These are phyloP conservation scores for Aspergillus unguis DNA, from an alignment of 2,329 filamentous ascomycete genomes.

Conservation along the genomic window DNA sequence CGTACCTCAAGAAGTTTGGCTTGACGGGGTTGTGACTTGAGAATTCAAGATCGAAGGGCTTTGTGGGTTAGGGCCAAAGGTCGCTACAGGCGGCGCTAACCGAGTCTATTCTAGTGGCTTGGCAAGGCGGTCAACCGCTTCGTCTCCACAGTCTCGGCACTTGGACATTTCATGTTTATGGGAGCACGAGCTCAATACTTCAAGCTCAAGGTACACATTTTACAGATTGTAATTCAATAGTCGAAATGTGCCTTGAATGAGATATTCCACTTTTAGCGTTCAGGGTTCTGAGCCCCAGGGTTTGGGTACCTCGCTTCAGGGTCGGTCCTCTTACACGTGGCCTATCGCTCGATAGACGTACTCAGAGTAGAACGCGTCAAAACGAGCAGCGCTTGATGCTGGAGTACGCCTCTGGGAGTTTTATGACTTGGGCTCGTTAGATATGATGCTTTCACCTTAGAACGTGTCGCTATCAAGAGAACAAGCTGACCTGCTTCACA, in stretches of 20 bases:
- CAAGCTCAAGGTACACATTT: too few relatives aligned
- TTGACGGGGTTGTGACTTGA: conserved; percentile 41
- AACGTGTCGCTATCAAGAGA: not conserved
- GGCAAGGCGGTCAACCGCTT: not conserved
- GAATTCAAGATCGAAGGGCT: conserved; percentile 41
- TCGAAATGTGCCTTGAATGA: too few relatives aligned
- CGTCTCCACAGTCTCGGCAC: not conserved
- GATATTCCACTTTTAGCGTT: too few relatives aligned
- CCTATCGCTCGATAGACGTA: too few relatives aligned
- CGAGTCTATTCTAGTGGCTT: conserved; percentile 34
- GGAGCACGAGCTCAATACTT: too few relatives aligned
- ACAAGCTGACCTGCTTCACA: not conserved
- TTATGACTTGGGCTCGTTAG: not conserved
- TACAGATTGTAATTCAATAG: too few relatives aligned
- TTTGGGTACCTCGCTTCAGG: too few relatives aligned
- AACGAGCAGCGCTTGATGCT: too few relatives aligned
- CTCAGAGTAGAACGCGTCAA: too few relatives aligned
- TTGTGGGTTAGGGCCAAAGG: conserved; percentile 45
- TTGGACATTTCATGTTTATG: not conserved
- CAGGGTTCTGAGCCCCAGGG: too few relatives aligned
- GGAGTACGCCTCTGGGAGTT: not conserved
- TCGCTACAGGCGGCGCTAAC: conserved; percentile 42
- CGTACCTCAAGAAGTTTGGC: conserved; percentile 45
- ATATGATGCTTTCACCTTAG: not conserved
- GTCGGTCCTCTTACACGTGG: too few relatives aligned